A percentile compares a stretch with the other conserved stretches of the same genome.
Evolutionary conservation across 306 rosid species (phyloP).

Genomic region (Rosa persica): DNA sequence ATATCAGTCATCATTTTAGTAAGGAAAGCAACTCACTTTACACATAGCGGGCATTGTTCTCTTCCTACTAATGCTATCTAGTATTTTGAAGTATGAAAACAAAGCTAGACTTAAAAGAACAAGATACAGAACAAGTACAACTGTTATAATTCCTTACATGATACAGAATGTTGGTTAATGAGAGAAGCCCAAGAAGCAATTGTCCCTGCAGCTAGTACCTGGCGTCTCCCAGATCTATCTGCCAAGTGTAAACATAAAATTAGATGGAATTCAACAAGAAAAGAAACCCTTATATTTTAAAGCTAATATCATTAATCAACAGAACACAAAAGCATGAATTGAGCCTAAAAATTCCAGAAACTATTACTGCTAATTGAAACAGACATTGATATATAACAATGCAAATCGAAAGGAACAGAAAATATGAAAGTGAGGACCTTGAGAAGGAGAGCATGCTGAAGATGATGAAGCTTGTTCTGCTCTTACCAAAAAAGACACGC

Average conservation of each 20-base stretch:
- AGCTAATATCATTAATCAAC: neutral
- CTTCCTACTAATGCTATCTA: neutral
- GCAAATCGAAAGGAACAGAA: neutral
- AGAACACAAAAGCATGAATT: neutral
- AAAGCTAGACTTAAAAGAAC: neutral
- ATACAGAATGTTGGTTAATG: conserved; percentile 50
- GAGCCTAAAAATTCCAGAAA: neutral
- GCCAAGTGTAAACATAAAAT: conserved; percentile 36
- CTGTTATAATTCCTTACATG: conserved; percentile 58
- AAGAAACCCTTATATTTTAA: neutral
- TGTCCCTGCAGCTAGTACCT: conserved; percentile 57
- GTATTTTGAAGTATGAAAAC: neutral
- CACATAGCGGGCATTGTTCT: conserved; percentile 25
- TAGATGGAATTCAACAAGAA: neutral
- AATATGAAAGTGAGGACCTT: conserved; percentile 43
- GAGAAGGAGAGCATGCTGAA: conserved; percentile 47
- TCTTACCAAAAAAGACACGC: conserved; percentile 51
- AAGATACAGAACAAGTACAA: neutral
- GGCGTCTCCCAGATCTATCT: conserved; percentile 87
- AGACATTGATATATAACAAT: neutral
- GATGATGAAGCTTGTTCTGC: conserved; percentile 50
- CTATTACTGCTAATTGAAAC: too few species aligned
- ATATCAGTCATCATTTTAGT: conserved; percentile 45
- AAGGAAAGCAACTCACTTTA: conserved; percentile 34
- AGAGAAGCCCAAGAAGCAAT: conserved; percentile 58